Evolutionary conservation across 805 yeast species (phyloP).

Genomic region (Wickerhamomyces chambardii): DNA sequence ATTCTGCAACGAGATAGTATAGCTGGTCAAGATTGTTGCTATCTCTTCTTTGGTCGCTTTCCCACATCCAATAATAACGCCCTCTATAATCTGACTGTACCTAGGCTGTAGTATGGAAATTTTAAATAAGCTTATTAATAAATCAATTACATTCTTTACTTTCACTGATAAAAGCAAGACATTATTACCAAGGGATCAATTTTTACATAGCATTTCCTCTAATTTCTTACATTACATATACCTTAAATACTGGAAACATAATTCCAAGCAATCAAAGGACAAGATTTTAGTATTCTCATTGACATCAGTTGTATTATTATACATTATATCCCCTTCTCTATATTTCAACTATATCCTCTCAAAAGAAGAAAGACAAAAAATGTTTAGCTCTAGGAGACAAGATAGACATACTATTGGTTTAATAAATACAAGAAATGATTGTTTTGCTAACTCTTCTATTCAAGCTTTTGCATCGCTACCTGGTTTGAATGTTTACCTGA

Average conservation of each 20-base stretch:
- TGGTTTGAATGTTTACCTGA: conserved; percentile 48
- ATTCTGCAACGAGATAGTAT: no score
- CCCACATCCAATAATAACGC: no score
- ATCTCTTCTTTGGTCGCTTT: no score
- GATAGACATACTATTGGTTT: conserved; percentile 78
- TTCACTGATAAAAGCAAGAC: background rate
- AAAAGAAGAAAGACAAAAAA: conserved; percentile 12
- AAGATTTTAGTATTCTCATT: background rate
- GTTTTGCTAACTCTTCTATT: conserved; percentile 84
- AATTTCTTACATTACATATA: conserved; percentile 8
- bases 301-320: conserved; percentile 12
- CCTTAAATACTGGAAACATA: conserved; percentile 14
- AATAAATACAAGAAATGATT: conserved; percentile 75
- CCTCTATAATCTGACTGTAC: no score
- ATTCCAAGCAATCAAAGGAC: background rate
- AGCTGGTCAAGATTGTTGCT: no score
- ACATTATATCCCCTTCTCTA: conserved; percentile 22
- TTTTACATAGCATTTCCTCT: conserved; percentile 5
- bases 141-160: background rate
- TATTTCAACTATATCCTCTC: conserved; percentile 7
- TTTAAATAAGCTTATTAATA: background rate
- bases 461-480: conserved; percentile 71
- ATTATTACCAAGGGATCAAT: conserved; percentile 8
- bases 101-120: no score
- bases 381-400: conserved; percentile 41